phyloP scores from a whole-genome alignment of 1,284 basidiomycete genomes.

The Ustilago nuda region DNA sequence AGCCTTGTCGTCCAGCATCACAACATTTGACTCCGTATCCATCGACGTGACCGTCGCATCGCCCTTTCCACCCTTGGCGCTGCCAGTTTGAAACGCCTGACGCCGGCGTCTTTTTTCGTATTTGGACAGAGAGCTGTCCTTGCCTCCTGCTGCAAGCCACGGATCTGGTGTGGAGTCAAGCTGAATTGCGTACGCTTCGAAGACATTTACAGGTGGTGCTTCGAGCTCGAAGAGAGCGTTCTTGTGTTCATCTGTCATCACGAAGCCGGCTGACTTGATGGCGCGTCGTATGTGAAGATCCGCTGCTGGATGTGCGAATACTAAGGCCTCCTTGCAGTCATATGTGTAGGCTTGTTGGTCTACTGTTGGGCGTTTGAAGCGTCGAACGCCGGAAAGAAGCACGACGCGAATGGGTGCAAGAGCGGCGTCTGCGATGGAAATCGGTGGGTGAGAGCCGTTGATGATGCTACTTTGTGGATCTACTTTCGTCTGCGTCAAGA shows the following conservation, averaged over 20 bases:
- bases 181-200: conserved; percentile 21
- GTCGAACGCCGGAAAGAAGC: conserved; percentile 8
- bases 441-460: not conserved
- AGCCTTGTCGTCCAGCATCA: conserved; percentile 20
- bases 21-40: not conserved
- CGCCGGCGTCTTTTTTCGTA: conserved; percentile 32
- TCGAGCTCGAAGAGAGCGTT: conserved; percentile 15
- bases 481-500: conserved; percentile 5
- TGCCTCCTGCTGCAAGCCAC: conserved; percentile 52
- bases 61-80: not conserved
- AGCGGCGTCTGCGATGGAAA: conserved; percentile 7
- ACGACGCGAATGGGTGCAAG: conserved; percentile 41
- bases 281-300: conserved; percentile 40
- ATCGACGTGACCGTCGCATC: not conserved
- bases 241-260: conserved; percentile 38
- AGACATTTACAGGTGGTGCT: not conserved
- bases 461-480: conserved; percentile 5
- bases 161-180: conserved; percentile 52
- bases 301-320: conserved; percentile 57
- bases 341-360: not conserved
- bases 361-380: not conserved
- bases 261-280: conserved; percentile 31
- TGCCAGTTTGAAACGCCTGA: conserved; percentile 11
- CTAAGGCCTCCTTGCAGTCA: conserved; percentile 31
- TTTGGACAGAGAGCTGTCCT: conserved; percentile 36